phyloP scores from a whole-genome alignment of 352 stramenopile species.

The Phytopythium kandeliae region DNA sequence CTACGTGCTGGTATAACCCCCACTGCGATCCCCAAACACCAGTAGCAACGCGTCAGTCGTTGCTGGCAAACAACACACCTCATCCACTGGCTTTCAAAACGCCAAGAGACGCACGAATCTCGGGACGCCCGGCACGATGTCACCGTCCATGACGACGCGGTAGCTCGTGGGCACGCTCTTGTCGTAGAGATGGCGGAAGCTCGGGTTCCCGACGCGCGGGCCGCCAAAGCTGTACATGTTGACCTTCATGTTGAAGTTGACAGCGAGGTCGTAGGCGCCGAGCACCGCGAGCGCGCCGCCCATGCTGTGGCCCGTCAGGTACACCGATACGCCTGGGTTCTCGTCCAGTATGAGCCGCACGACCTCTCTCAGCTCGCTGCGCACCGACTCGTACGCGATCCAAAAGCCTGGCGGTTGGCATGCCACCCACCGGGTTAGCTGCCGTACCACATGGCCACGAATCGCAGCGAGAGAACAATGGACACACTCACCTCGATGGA shows the following conservation, averaged over 20 bases:
- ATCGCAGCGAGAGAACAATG: neutral
- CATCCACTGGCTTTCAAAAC: neutral
- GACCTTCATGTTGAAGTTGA: conserved; percentile 83
- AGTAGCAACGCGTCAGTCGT: too few species aligned
- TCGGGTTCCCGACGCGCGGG: conserved; percentile 80
- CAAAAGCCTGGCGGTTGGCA: conserved; percentile 53
- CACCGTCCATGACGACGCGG: conserved; percentile 75
- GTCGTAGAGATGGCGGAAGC: conserved; percentile 75
- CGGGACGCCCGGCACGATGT: conserved; percentile 70
- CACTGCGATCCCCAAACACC: conserved; percentile 24
- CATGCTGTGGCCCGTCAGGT: conserved; percentile 91
- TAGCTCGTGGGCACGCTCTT: conserved; percentile 73
- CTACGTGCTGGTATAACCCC: conserved; percentile 73
- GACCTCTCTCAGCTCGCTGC: conserved; percentile 70
- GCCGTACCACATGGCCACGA: too few species aligned
- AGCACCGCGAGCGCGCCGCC: conserved; percentile 88
- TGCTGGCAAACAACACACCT: too few species aligned
- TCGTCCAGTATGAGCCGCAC: conserved; percentile 76
- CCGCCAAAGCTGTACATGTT: conserved; percentile 90
- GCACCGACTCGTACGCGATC: conserved; percentile 79
- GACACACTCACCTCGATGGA: conserved; percentile 56
- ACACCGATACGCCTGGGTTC: conserved; percentile 83
- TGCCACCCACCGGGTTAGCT: too few species aligned
- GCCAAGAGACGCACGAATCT: conserved; percentile 47
- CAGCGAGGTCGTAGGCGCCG: conserved; percentile 77